Evolutionary conservation across 495 filamentous ascomycete species (phyloP).

Genomic region (Penicillium paxilli): DNA sequence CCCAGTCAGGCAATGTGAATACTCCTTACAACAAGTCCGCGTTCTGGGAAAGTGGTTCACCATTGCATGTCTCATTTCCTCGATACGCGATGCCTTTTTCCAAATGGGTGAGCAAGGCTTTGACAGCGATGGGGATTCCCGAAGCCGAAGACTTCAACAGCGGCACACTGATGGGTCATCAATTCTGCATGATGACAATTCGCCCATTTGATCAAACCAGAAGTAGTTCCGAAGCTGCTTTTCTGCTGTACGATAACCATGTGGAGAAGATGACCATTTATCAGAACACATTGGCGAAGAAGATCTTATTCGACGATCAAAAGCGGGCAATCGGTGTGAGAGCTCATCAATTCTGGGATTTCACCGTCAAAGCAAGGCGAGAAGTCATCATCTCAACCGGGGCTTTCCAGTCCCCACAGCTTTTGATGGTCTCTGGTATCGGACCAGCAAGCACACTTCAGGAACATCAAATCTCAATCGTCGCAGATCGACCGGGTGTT

Average conservation of each 20-base stretch:
- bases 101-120: slow-evolving; percentile 27
- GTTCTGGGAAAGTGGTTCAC: slow-evolving; percentile 23
- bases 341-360: not conserved
- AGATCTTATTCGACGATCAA: slow-evolving; percentile 3
- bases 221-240: slow-evolving; percentile 40
- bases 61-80: slow-evolving; percentile 37
- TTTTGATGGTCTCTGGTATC: slow-evolving; percentile 38
- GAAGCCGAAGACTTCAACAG: slow-evolving; percentile 30
- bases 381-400: slow-evolving; percentile 16
- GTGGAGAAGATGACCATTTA: slow-evolving; percentile 7
- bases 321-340: slow-evolving; percentile 3
- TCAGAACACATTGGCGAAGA: slow-evolving; percentile 8
- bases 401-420: slow-evolving; percentile 16
- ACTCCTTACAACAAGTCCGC: slow-evolving; percentile 25
- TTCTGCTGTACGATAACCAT: slow-evolving; percentile 14
- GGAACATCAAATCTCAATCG: slow-evolving; percentile 34
- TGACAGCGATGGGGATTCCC: slow-evolving; percentile 27
- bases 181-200: slow-evolving; percentile 39
- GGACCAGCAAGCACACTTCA: slow-evolving; percentile 39
- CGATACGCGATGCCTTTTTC: slow-evolving; percentile 32
- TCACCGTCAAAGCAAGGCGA: slow-evolving; percentile 10
- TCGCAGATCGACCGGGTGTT: slow-evolving; percentile 46
- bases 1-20: slow-evolving; percentile 18
- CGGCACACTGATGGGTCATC: slow-evolving; percentile 32
- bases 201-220: slow-evolving; percentile 28